phyloP scores from a whole-genome alignment of 495 filamentous ascomycete species.

The Aspergillus baeticus region DNA sequence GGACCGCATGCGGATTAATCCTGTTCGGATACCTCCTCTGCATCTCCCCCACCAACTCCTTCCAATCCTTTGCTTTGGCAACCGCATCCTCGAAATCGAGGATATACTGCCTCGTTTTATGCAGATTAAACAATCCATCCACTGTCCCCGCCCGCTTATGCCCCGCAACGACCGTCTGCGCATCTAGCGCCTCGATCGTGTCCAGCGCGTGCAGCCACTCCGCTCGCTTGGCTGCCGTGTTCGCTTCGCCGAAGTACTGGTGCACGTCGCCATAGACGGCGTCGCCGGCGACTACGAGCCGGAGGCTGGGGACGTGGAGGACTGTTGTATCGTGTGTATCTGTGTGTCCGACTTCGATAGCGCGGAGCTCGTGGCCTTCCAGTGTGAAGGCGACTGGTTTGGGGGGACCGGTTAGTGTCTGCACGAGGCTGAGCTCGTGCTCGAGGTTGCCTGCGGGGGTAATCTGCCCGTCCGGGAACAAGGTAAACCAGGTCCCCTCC shows the following conservation, averaged over 20 bases:
- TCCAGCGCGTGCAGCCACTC: slow-evolving; percentile 34
- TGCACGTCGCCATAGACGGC: slow-evolving; percentile 37
- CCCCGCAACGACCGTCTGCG: neutral
- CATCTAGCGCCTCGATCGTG: slow-evolving; percentile 28
- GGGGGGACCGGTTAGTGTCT: too few species aligned
- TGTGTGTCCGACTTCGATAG: neutral
- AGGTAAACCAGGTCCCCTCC: slow-evolving; percentile 15
- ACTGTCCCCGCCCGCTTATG: slow-evolving; percentile 13
- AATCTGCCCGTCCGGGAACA: slow-evolving; percentile 18
- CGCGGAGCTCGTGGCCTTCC: too few species aligned
- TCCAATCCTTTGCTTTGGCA: too few species aligned
- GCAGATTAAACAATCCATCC: slow-evolving; percentile 11
- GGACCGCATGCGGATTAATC: too few species aligned
- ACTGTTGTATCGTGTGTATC: slow-evolving; percentile 33
- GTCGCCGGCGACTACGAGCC: slow-evolving; percentile 31
- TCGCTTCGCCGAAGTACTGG: slow-evolving; percentile 32
- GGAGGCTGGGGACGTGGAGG: slow-evolving; percentile 28
- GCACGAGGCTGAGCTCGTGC: too few species aligned
- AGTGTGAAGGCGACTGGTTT: too few species aligned
- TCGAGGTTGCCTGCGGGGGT: too few species aligned
- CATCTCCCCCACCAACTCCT: too few species aligned
- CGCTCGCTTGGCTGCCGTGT: slow-evolving; percentile 21
- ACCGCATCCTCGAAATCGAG: slow-evolving; percentile 2
- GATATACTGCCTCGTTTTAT: slow-evolving; percentile 15
- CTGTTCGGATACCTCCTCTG: too few species aligned